Conservation (phyloP, 1,139 yeast genomes). For the Geotrichum restrictum region DNA sequence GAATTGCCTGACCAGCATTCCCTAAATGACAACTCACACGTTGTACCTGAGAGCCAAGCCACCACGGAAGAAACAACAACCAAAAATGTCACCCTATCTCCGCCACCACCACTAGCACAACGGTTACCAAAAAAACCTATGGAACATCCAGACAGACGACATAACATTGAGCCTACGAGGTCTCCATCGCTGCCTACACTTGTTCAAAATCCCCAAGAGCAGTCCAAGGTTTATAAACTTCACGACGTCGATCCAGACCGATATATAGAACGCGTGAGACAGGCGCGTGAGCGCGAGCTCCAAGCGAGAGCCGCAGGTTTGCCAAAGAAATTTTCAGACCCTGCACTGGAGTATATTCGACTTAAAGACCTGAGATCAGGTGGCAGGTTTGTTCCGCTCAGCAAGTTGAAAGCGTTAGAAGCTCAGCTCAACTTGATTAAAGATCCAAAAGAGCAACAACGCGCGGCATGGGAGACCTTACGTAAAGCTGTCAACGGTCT, state of each 20-base stretch:
- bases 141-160: constrained; percentile 10
- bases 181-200: not conserved
- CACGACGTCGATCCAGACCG: constrained; percentile 32
- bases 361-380: constrained; percentile 43
- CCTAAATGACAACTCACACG: no score
- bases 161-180: not conserved
- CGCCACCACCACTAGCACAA: constrained; percentile 1
- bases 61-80: no score
- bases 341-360: constrained; percentile 41
- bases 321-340: constrained; percentile 27
- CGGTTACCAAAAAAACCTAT: not conserved
- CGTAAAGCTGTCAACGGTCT: constrained; percentile 48
- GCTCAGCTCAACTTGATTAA: constrained; percentile 38
- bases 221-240: no score
- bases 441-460: constrained; percentile 45
- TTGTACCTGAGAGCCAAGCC: no score
- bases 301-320: constrained; percentile 13
- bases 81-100: not conserved
- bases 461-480: constrained; percentile 53
- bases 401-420: constrained; percentile 45
- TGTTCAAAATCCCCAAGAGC: no score
- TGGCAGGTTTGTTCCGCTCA: constrained; percentile 54
- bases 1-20: no score
- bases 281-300: constrained; percentile 27
- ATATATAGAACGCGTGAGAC: constrained; percentile 32